These are phyloP conservation scores for Vickermania spadyakhi DNA, from an alignment of 208 protist species.

Conservation along the genomic window DNA sequence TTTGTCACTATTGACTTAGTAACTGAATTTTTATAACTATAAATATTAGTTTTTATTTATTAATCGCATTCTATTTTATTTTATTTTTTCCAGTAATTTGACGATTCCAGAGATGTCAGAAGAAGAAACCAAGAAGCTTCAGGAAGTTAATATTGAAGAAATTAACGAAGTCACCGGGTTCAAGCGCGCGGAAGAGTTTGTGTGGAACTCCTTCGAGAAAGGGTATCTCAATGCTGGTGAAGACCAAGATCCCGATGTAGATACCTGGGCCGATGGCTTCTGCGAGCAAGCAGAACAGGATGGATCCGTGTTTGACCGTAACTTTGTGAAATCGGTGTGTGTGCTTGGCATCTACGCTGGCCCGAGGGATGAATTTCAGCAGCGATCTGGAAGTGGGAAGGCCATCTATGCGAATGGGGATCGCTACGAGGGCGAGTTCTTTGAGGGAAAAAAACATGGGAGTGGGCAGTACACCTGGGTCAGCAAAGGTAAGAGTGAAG, in stretches of 20 bases:
- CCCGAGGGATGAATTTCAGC: constrained; percentile 82
- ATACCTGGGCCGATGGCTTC: constrained; percentile 70
- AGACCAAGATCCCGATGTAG: constrained; percentile 60
- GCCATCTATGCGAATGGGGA: constrained; percentile 79
- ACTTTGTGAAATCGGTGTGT: constrained; percentile 72
- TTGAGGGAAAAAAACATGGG: constrained; percentile 84
- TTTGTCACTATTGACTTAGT: no score
- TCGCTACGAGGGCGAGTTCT: constrained; percentile 85
- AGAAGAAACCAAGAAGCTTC: constrained; percentile 10
- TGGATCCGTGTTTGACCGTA: constrained; percentile 39
- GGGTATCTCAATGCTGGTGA: constrained; percentile 44
- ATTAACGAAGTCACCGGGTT: constrained; percentile 77
- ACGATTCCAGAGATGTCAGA: no score
- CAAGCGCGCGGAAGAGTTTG: constrained; percentile 63
- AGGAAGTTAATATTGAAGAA: constrained; percentile 59
- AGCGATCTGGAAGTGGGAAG: constrained; percentile 78
- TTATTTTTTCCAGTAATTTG: no score
- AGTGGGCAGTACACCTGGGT: constrained; percentile 68
- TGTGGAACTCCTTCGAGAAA: constrained; percentile 68
- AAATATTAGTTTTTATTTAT: no score
- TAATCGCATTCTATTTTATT: no score
- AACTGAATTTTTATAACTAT: no score
- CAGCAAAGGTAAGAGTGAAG: constrained; percentile 69
- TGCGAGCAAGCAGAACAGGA: constrained; percentile 58
- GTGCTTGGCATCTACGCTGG: constrained; percentile 82